Percentiles rank a stretch among this genome's conserved stretches.
Evolutionary conservation across 805 yeast species (phyloP).

Genomic region (Candida coquimbonensis): DNA sequence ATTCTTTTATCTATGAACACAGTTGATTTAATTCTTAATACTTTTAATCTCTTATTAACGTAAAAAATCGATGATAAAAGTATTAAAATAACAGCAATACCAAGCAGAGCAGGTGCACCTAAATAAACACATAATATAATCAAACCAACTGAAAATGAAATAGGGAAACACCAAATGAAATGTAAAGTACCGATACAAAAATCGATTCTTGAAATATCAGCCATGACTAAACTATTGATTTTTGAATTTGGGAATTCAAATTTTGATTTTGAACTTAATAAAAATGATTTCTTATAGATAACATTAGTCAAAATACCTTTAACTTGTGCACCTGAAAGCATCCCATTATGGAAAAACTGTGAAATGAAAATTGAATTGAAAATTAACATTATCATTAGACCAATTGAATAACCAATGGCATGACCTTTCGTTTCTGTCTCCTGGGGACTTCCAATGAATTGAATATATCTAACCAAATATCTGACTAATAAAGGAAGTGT

Average conservation of each 20-base stretch:
- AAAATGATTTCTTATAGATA: slow-evolving; percentile 60
- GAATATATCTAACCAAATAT: slow-evolving; percentile 59
- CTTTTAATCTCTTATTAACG: slow-evolving; percentile 45
- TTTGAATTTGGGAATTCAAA: slow-evolving; percentile 59
- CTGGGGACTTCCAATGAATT: slow-evolving; percentile 34
- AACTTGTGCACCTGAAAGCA: slow-evolving; percentile 61
- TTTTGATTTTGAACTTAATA: slow-evolving; percentile 48
- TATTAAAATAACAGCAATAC: slow-evolving; percentile 49
- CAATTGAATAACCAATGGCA: slow-evolving; percentile 76
- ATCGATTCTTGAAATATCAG: slow-evolving; percentile 78
- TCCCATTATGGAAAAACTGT: slow-evolving; percentile 56
- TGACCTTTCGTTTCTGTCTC: slow-evolving; percentile 36
- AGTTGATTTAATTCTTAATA: slow-evolving; percentile 50
- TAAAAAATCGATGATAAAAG: slow-evolving; percentile 34
- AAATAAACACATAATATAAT: slow-evolving; percentile 59
- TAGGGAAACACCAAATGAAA: slow-evolving; percentile 55
- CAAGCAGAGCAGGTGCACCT: slow-evolving; percentile 69
- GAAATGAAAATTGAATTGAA: slow-evolving; percentile 44
- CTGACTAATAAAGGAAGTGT: slow-evolving; percentile 63
- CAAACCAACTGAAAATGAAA: slow-evolving; percentile 54
- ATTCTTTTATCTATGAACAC: slow-evolving; percentile 72
- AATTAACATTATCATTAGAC: slow-evolving; percentile 51
- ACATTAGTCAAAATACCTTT: slow-evolving; percentile 69
- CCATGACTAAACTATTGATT: slow-evolving; percentile 71
- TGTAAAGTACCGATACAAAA: slow-evolving; percentile 67